phyloP scores from a whole-genome alignment of 441 rosid species.

The Sinapis alba region DNA sequence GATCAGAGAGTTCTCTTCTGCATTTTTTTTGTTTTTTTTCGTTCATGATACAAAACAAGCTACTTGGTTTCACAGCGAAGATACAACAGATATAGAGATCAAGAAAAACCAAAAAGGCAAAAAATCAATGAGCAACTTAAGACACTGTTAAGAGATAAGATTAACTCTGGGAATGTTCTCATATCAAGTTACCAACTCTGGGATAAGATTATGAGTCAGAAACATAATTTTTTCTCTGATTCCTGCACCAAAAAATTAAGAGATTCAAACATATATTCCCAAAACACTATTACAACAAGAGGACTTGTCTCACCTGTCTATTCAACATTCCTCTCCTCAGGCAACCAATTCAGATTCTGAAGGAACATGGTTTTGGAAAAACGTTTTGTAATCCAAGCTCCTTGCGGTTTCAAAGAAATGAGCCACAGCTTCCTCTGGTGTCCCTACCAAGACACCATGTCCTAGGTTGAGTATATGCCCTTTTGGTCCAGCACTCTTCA shows the following conservation, averaged over 20 bases:
- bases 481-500: conserved; percentile 72
- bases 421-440: conserved; percentile 93
- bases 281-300: neutral
- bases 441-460: conserved; percentile 94
- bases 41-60: neutral
- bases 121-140: conserved; percentile 9
- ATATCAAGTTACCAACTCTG: conserved; percentile 9
- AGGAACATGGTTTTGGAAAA: conserved; percentile 42
- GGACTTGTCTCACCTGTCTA: conserved; percentile 19
- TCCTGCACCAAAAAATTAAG: conserved; percentile 18
- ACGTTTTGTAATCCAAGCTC: conserved; percentile 55
- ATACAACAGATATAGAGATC: neutral
- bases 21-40: neutral
- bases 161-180: too few relatives aligned
- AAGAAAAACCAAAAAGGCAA: neutral
- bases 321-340: conserved; percentile 47
- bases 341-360: conserved; percentile 52
- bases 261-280: neutral
- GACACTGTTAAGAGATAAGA: conserved; percentile 19
- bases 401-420: conserved; percentile 86
- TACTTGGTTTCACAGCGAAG: conserved; percentile 2
- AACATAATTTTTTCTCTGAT: neutral
- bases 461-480: conserved; percentile 95
- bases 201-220: neutral
- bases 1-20: neutral